These are phyloP conservation scores for Xylogone sp. DNA, from an alignment of 2,329 filamentous ascomycete species.

Conservation along the genomic window DNA sequence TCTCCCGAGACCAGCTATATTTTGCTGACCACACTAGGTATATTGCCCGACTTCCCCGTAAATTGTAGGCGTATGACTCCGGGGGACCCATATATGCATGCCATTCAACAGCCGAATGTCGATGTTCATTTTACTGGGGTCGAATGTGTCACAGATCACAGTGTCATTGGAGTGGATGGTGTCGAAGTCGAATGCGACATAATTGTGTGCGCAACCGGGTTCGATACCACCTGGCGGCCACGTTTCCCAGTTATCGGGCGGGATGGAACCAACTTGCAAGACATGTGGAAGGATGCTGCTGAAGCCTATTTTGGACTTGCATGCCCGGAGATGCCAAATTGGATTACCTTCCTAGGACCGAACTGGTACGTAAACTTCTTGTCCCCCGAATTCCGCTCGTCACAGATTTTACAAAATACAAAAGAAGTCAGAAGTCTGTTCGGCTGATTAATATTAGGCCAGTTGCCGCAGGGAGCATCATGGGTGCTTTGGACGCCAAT, in stretches of 20 bases:
- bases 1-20: no score
- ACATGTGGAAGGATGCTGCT: conserved; percentile 9
- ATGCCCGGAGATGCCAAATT: conserved; percentile 6
- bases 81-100: conserved; percentile 4
- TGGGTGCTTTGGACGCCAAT: conserved; percentile 10
- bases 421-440: no score
- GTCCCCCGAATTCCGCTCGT: not conserved
- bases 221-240: conserved; percentile 19
- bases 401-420: no score
- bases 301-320: conserved; percentile 9
- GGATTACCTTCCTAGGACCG: conserved; percentile 3
- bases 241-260: conserved; percentile 14
- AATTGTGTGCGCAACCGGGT: conserved; percentile 28
- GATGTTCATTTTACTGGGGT: not conserved
- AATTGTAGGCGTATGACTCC: conserved; percentile 8
- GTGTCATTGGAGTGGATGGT: not conserved
- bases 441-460: conserved; percentile 14
- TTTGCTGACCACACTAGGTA: no score
- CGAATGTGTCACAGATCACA: not conserved
- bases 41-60: not conserved
- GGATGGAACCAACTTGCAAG: conserved; percentile 1
- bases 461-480: conserved; percentile 20
- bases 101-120: conserved; percentile 2
- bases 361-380: not conserved
- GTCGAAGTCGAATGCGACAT: conserved; percentile 18